These are phyloP conservation scores for Chaetomium tenue DNA, from an alignment of 495 filamentous ascomycete genomes.

Conservation along the genomic window DNA sequence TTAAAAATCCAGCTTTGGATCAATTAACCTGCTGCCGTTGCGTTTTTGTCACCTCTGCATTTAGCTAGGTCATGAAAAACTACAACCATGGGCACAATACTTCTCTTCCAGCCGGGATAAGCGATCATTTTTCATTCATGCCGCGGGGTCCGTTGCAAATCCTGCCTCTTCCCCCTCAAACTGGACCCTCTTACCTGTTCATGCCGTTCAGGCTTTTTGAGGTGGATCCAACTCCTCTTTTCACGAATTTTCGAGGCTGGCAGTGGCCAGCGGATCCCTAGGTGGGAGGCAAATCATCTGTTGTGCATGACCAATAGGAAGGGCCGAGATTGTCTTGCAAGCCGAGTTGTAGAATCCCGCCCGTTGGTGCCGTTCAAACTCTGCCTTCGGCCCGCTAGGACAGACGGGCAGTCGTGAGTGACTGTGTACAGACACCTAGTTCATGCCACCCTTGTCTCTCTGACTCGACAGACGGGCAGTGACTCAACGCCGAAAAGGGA, in stretches of 20 bases:
- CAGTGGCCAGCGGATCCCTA: not conserved
- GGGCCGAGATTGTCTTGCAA: not conserved
- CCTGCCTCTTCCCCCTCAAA: too few relatives aligned
- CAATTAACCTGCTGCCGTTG: too few relatives aligned
- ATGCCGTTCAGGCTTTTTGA: not conserved
- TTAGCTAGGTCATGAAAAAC: too few relatives aligned
- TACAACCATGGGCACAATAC: too few relatives aligned
- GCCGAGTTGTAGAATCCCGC: not conserved
- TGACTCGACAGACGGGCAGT: not conserved
- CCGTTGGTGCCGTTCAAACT: not conserved
- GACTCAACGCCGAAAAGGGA: constrained; percentile 9
- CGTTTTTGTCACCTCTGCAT: too few relatives aligned
- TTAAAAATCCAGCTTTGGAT: too few relatives aligned
- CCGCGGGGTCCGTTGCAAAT: too few relatives aligned
- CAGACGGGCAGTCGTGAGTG: not conserved
- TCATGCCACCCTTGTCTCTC: too few relatives aligned
- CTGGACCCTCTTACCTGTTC: too few relatives aligned
- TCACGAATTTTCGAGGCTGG: not conserved
- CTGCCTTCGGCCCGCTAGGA: not conserved
- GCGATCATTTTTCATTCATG: too few relatives aligned
- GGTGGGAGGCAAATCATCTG: not conserved
- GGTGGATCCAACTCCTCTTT: constrained; percentile 2
- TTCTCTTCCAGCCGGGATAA: too few relatives aligned
- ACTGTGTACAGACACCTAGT: too few relatives aligned
- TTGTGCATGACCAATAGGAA: not conserved